Evolutionary conservation across 805 yeast genomes (phyloP).

Genomic region (Candida sithepensis): DNA sequence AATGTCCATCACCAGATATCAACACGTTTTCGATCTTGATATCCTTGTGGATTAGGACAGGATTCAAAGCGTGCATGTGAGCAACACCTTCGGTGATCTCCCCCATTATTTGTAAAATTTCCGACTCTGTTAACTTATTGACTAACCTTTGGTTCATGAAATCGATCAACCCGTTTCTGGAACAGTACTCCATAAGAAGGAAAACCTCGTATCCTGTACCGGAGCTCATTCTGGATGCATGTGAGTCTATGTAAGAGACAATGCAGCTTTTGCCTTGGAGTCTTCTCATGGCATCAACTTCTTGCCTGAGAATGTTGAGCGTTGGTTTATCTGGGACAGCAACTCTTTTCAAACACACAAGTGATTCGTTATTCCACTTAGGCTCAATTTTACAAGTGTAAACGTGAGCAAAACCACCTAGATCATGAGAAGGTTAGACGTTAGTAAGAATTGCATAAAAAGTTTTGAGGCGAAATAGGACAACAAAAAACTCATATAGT

Average conservation of each 20-base stretch:
- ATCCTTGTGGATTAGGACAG: conserved; percentile 75
- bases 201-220: conserved; percentile 70
- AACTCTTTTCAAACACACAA: conserved; percentile 91
- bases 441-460: too few species aligned
- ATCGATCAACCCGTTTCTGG: conserved; percentile 71
- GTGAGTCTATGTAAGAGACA: conserved; percentile 91
- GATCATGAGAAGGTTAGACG: too few species aligned
- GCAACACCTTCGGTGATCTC: conserved; percentile 73
- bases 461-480: too few species aligned
- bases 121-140: conserved; percentile 63
- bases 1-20: conserved; percentile 53
- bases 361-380: conserved; percentile 45
- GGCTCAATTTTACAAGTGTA: conserved; percentile 74
- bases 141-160: conserved; percentile 72
- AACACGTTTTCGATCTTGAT: conserved; percentile 80
- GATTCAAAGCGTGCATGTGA: conserved; percentile 68
- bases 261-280: conserved; percentile 73
- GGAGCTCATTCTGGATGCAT: conserved; percentile 70
- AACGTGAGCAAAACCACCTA: conserved; percentile 89
- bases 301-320: conserved; percentile 80
- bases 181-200: conserved; percentile 75
- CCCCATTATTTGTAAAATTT: conserved; percentile 62
- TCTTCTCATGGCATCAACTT: conserved; percentile 95
- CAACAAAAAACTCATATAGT: background rate
- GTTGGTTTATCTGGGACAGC: conserved; percentile 88